A percentile compares a stretch with the other conserved stretches of the same genome.
Conservation (phyloP, 2,329 filamentous ascomycete genomes). For the Corniculantispora saksenae region DNA sequence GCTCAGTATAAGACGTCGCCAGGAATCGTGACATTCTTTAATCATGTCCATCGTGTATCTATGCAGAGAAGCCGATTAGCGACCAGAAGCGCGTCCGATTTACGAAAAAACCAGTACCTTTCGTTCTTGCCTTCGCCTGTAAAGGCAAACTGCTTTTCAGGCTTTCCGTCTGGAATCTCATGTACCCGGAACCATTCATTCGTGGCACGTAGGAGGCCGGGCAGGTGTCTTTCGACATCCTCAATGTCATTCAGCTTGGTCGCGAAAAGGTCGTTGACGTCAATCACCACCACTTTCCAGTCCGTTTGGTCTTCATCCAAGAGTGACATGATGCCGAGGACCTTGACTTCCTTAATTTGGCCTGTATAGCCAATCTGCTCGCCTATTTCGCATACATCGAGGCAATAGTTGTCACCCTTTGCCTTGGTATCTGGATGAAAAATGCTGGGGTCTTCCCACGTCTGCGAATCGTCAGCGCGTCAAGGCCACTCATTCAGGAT, state of each 20-base stretch:
- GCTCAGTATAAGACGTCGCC: neutral
- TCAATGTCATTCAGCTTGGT: neutral
- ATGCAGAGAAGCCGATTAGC: neutral
- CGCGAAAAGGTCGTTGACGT: slow-evolving; percentile 26
- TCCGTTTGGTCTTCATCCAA: slow-evolving; percentile 27
- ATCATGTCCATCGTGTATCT: neutral
- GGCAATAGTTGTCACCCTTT: slow-evolving; percentile 29
- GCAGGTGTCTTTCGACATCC: slow-evolving; percentile 77
- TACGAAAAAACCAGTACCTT: neutral
- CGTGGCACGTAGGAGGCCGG: slow-evolving; percentile 34
- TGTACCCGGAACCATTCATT: neutral
- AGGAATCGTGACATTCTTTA: neutral
- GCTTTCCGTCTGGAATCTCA: neutral
- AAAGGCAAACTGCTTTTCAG: neutral
- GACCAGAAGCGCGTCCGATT: neutral
- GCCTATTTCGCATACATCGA: slow-evolving; percentile 30
- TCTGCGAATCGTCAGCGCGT: too few species aligned
- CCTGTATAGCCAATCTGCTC: slow-evolving; percentile 25
- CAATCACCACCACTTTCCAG: slow-evolving; percentile 28
- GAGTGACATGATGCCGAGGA: slow-evolving; percentile 27
- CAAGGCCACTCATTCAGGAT: too few species aligned
- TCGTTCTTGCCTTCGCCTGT: neutral
- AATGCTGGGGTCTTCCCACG: slow-evolving; percentile 30
- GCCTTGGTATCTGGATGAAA: slow-evolving; percentile 26
- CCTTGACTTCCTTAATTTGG: slow-evolving; percentile 30